Base-by-base conservation (phyloP, 768 basidiomycete genomes). In the Lactarius sp. region DNA sequence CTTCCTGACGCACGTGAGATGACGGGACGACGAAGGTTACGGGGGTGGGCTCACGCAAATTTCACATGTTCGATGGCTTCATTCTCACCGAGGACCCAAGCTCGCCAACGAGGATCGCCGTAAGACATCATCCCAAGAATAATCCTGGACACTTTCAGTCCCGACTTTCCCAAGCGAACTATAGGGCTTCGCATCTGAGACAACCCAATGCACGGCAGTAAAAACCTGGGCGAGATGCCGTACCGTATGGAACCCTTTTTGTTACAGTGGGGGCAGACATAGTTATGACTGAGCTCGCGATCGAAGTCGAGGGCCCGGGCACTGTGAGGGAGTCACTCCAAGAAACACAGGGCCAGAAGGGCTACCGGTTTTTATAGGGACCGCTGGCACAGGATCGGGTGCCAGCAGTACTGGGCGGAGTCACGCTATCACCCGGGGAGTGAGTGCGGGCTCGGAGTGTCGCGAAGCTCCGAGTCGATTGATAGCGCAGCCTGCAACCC, bases 61-160 rank as follows among this genome's bases (percentile, higher is more conserved):
- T 68, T 68, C 1, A 68, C 62, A 58, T 69, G 68, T 34, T 69
- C 63, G 51, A 66, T 57, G 22, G 64, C 64, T 31, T 69, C 68
- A 7, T 72, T 70, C 52, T 78, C 73, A 8, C 62, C 70, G 1
- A 73, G 61, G 18, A 76, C 70, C 77, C 76, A 78, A 16, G 65
- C 60, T 47, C 71, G 61, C 68, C 73, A 73, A 42, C 60, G 56
- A 3, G 68, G 16, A 10, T 70, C 70, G 31, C 81, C 85, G 67
- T 85, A 86, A n/a, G 77, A 75, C 85, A 86, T 84, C 44, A 78
- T 80, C 1, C 86, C 87, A 0, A 88, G 75, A 47, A 88, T 85
- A 54, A 87, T 77, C 72, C 79, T 83, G 31, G 85, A 87, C 0
- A 88, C 80, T 70, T 87, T 83, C 47, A 85, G 72, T 3, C 85